Base-by-base conservation (phyloP, 345 rosid species). In the Lumnitzera racemosa region DNA sequence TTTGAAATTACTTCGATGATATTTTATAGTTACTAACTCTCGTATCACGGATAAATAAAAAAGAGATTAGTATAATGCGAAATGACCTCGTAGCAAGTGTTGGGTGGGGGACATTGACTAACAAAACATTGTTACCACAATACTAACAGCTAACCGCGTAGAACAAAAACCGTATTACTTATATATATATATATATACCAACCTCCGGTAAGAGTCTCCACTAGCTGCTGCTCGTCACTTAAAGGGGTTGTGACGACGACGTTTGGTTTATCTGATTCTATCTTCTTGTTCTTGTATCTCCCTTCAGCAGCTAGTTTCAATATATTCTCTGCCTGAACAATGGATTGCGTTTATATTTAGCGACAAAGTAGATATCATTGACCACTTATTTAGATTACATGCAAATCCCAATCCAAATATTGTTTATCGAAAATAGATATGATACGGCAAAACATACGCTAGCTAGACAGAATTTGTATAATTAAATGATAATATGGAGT, bases 151-250 rank as follows among this genome's bases (percentile, higher is more conserved):
- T n/a, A 49, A 1, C 5, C 5, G 4, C 52, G 16, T 23, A 27
- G 52, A n/a, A 2, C 53, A 24, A 29, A 51, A 13, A 13, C 15
- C 16, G 13, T 15, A 27, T 2, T 11, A 17, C 14, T n/a, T n/a
- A 20, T 20, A 20, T 20, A 20, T 20, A 20, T 20, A 20, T 20
- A 20, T 20, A 20, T 20, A 12, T 12, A 66, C 78, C 25, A 23
- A 89, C 96, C 94, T 75, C 82, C 94, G 15, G 66, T 68, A 24
- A 88, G 77, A 65, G 70, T 65, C 62, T 71, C 83, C 9, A 84
- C 74, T 68, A 80, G 74, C 66, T 73, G 81, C 59, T 70, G 66
- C 57, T 79, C 75, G 16, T 74, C 47, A 54, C 57, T 56, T 20
- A 72, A 54, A 60, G 71, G 56, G 54, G 53, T 51, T 17, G 63